These are phyloP conservation scores for Tilletia walkeri DNA, from an alignment of 1,284 basidiomycete genomes.

Conservation along the genomic window DNA sequence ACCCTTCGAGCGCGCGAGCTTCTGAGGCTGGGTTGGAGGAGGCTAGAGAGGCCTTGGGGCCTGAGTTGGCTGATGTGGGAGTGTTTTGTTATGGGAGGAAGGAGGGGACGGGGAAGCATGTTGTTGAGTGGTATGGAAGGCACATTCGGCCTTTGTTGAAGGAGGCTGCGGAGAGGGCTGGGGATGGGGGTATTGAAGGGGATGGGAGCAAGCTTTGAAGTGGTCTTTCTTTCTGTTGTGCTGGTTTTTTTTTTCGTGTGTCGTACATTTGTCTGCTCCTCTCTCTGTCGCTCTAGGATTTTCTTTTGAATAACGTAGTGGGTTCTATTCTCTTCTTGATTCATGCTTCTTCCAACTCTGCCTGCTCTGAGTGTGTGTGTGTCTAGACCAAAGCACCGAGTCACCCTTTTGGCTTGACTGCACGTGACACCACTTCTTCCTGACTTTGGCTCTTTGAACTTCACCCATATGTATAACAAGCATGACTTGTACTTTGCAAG, in stretches of 20 bases:
- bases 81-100: conserved; percentile 23
- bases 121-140: conserved; percentile 39
- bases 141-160: conserved; percentile 40
- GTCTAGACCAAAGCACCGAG: too few species aligned
- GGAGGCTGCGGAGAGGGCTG: conserved; percentile 28
- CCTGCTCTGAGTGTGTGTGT: neutral
- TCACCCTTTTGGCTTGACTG: too few species aligned
- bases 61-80: conserved; percentile 2
- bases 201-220: conserved; percentile 29
- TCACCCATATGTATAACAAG: too few species aligned
- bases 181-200: conserved; percentile 26
- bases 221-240: neutral
- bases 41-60: neutral
- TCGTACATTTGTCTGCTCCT: neutral
- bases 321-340: too few species aligned
- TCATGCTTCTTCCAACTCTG: neutral
- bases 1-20: conserved; percentile 37
- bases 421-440: too few species aligned
- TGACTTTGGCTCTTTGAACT: too few species aligned
- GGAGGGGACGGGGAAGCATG: conserved; percentile 44
- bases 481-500: too few species aligned
- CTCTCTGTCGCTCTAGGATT: neutral
- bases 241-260: too few species aligned
- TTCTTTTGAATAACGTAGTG: too few species aligned
- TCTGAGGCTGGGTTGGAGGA: conserved; percentile 24